Percentiles rank a stretch among this genome's conserved stretches.
These are phyloP conservation scores for Annona squamosa DNA, from an alignment of 164 flowering plant species.

Conservation along the genomic window DNA sequence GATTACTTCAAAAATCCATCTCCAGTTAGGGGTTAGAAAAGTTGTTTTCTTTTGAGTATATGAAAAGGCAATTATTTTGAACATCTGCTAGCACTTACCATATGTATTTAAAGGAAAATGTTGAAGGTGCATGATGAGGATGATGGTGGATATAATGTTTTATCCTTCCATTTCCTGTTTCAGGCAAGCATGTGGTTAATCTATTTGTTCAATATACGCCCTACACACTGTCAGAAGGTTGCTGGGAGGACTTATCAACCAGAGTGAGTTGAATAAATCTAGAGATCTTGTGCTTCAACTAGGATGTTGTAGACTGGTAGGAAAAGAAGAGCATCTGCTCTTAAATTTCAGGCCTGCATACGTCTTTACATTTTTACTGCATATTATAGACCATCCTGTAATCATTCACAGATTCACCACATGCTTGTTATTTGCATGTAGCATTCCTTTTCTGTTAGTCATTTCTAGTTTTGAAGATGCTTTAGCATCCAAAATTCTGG, in stretches of 20 bases:
- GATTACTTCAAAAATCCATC: background rate
- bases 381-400: too few relatives aligned
- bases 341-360: too few relatives aligned
- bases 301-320: background rate
- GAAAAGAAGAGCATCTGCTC: background rate
- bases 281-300: background rate
- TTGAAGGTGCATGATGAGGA: too few relatives aligned
- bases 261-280: constrained; percentile 46
- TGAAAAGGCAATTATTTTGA: background rate
- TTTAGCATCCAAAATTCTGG: too few relatives aligned
- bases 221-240: constrained; percentile 68
- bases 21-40: background rate
- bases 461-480: too few relatives aligned
- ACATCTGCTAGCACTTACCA: background rate
- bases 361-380: too few relatives aligned
- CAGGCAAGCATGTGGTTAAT: constrained; percentile 92
- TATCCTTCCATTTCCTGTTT: background rate
- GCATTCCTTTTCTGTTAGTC: too few relatives aligned
- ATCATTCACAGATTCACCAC: too few relatives aligned
- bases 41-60: background rate
- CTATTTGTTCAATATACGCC: constrained; percentile 93
- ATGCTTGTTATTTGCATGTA: too few relatives aligned
- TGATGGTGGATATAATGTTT: too few relatives aligned
- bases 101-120: too few relatives aligned
- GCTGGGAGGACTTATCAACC: constrained; percentile 74